Evolutionary conservation across 352 stramenopile species (phyloP).

Genomic region (Globisporangium rhizosaccharum): DNA sequence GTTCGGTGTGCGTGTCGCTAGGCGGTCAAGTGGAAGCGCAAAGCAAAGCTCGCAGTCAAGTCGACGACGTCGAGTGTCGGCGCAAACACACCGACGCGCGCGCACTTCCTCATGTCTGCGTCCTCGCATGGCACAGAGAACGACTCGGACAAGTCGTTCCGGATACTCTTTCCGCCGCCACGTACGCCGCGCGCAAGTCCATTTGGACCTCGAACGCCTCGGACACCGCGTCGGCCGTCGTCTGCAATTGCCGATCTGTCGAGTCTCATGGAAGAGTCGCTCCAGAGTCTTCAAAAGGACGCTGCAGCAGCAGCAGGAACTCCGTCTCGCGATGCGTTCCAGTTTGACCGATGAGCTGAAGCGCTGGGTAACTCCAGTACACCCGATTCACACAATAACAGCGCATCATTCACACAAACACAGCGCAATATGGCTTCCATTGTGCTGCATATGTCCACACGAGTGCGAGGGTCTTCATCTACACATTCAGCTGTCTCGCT

Average conservation of each 20-base stretch:
- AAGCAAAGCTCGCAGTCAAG: conserved; percentile 53
- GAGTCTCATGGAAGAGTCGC: conserved; percentile 72
- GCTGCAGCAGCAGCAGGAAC: conserved; percentile 4
- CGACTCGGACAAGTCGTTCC: conserved; percentile 53
- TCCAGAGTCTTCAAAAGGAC: conserved; percentile 59
- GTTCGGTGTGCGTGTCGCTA: not conserved
- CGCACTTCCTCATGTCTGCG: conserved; percentile 41
- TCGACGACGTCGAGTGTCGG: conserved; percentile 18
- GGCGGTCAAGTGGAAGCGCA: conserved; percentile 62
- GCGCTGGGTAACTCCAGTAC: not conserved
- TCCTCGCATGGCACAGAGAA: conserved; percentile 56
- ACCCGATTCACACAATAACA: too few relatives aligned
- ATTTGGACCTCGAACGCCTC: conserved; percentile 3
- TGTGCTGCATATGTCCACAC: too few relatives aligned
- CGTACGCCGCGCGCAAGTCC: conserved; percentile 9
- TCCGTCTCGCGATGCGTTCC: not conserved
- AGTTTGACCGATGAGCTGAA: conserved; percentile 3
- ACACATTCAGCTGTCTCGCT: not conserved
- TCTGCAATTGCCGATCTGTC: conserved; percentile 76
- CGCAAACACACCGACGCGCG: conserved; percentile 24
- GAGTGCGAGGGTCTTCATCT: not conserved
- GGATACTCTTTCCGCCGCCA: conserved; percentile 37
- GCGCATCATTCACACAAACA: not conserved
- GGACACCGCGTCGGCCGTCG: conserved; percentile 30
- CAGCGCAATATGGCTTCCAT: too few relatives aligned